Percentiles rank a stretch among this genome's conserved stretches.
Conservation (phyloP, 345 rosid genomes). For the Hypericum perforatum region DNA sequence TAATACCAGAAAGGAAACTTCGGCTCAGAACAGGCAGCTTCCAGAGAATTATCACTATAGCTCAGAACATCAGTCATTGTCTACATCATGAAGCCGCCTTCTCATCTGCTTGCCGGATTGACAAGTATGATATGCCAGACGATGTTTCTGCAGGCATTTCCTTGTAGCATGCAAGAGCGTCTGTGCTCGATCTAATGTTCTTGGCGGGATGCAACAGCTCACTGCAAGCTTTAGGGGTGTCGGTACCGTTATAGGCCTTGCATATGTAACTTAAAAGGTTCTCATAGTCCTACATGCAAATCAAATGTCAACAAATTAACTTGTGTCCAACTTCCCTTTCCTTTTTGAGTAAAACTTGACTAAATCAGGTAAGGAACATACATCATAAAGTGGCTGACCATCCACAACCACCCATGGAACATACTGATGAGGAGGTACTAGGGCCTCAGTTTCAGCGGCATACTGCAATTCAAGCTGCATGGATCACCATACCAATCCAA, state of each 20-base stretch:
- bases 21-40: too few species aligned
- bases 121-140: too few species aligned
- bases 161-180: constrained; percentile 32
- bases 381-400: constrained; percentile 92
- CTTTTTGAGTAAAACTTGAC: neutral
- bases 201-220: constrained; percentile 16
- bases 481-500: neutral
- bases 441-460: constrained; percentile 74
- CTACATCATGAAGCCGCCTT: too few species aligned
- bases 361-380: constrained; percentile 18
- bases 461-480: constrained; percentile 73
- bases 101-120: too few species aligned
- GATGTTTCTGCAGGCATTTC: constrained; percentile 10
- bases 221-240: constrained; percentile 43
- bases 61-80: too few species aligned
- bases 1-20: too few species aligned
- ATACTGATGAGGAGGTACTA: constrained; percentile 74
- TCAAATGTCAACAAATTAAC: neutral
- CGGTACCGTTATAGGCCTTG: constrained; percentile 51
- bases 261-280: constrained; percentile 71
- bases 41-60: too few species aligned
- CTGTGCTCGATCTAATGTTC: constrained; percentile 9
- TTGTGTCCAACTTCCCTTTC: neutral
- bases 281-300: constrained; percentile 54
- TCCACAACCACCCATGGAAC: constrained; percentile 97